Evolutionary conservation across 2,329 filamentous ascomycete species (phyloP), one percentile per base, ranked within the genome.

Genomic region (Penicillium frequentans): DNA sequence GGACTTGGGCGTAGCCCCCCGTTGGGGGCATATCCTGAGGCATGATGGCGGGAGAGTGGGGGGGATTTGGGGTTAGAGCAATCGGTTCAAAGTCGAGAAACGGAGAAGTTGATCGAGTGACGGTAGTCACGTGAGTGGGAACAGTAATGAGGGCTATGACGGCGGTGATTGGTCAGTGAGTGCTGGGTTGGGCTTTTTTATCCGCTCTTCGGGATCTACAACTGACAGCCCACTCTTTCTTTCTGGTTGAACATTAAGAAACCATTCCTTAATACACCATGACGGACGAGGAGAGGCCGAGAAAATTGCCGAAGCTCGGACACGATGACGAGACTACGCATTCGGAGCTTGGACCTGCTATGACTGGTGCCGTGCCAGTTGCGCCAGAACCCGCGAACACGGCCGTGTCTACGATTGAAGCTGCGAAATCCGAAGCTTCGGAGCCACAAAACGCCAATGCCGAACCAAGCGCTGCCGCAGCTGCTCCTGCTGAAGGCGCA

Each of bases 11-110:
- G 79, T 99, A 99, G 84, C 95, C 95, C 82, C 93, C 95, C 73
- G 80, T 77, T 69, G 95, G 95, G 82, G 95, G 95, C 86, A 99
- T 91, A 84, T 99, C 95, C 85, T 98, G 93, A 82, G 90, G 88
- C 93, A 98, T 97, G 73, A 65, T 87, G 70, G 61, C 59, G 64
- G 60, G 39, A 46, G 50, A 58, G 39, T 59, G 61, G 55, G 55
- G 55, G 63, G 62, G 61, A 61, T 63, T 63, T 42, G n/a, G 57
- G 59, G 56, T 59, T 60, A 61, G 55, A 49, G 54, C 39, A 42
- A 42, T 42, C 39, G 49, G 54, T 10, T 21, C 42, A 33, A 53
- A 46, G 39, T 24, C 59, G 61, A 64, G 59, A 59, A 66, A 61
- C 57, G 60, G 59, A 66, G 70, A 71, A 70, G 68, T 68, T 69